A percentile compares a stretch with the other conserved stretches of the same genome.
Conservation (phyloP, 2,329 filamentous ascomycete species). For the Dactylellina haptotyla region DNA sequence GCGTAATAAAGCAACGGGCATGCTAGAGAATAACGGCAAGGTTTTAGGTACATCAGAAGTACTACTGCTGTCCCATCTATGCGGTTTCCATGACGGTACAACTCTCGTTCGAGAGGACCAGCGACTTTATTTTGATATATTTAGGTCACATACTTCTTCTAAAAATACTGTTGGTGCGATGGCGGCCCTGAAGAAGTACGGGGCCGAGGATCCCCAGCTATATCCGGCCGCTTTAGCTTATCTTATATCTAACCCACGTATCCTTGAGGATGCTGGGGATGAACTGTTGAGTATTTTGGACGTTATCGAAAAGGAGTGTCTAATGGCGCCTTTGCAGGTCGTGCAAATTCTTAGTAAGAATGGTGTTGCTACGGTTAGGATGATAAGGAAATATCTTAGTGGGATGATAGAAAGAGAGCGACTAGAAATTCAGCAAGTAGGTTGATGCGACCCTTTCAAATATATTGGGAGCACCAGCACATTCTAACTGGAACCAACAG, state of each 20-base stretch:
- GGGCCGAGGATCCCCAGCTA: constrained; percentile 85
- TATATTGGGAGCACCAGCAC: background rate
- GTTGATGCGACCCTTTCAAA: constrained; percentile 31
- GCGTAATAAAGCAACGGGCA: constrained; percentile 88
- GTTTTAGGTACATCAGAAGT: constrained; percentile 90
- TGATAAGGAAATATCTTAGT: constrained; percentile 91
- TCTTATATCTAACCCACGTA: constrained; percentile 82
- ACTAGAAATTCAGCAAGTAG: constrained; percentile 77
- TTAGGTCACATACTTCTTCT: constrained; percentile 91
- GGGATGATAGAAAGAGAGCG: constrained; percentile 89
- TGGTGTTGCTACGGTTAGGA: constrained; percentile 92
- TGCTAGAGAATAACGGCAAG: constrained; percentile 82
- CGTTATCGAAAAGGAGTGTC: constrained; percentile 86
- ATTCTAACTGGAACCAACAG: background rate
- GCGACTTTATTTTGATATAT: constrained; percentile 91
- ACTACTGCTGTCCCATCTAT: constrained; percentile 88
- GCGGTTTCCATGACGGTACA: constrained; percentile 88
- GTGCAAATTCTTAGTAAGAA: constrained; percentile 86
- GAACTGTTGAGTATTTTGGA: constrained; percentile 82
- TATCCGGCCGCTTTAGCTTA: constrained; percentile 94
- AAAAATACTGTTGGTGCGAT: constrained; percentile 92
- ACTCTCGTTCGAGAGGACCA: constrained; percentile 93
- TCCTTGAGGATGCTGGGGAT: constrained; percentile 83
- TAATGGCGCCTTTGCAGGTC: constrained; percentile 96
- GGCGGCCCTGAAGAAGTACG: constrained; percentile 89